Conservation (phyloP, 2,329 filamentous ascomycete genomes). For the Fusarium hostae region DNA sequence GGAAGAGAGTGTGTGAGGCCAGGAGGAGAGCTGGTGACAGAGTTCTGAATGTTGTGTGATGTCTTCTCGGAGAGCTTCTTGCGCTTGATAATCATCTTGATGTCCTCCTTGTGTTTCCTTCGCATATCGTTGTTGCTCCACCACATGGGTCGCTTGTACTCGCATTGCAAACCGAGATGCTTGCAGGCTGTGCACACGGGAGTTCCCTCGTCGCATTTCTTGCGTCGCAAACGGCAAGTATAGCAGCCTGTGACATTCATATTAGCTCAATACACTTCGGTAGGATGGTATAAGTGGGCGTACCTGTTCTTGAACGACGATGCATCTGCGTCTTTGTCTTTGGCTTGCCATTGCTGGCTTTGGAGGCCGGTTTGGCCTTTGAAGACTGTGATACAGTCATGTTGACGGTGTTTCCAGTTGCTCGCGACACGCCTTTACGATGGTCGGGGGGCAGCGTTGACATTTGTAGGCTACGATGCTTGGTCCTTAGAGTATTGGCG, state of each 20-base stretch:
- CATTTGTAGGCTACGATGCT: conserved; percentile 64
- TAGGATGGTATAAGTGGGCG: conserved; percentile 45
- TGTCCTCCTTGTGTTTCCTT: conserved; percentile 87
- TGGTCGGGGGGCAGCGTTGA: conserved; percentile 73
- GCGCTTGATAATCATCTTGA: conserved; percentile 97
- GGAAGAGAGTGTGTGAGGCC: conserved; percentile 84
- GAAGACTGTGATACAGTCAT: conserved; percentile 70
- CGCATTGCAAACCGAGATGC: conserved; percentile 84
- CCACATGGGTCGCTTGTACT: conserved; percentile 97
- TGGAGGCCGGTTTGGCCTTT: conserved; percentile 69
- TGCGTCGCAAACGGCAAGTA: conserved; percentile 73
- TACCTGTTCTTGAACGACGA: conserved; percentile 93
- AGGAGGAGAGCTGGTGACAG: conserved; percentile 73
- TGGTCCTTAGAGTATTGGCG: conserved; percentile 47
- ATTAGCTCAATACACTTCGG: conserved; percentile 10
- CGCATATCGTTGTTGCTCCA: conserved; percentile 94
- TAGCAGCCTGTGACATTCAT: conserved; percentile 66
- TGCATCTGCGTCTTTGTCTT: conserved; percentile 89
- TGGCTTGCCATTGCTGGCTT: conserved; percentile 63
- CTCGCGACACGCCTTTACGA: conserved; percentile 61
- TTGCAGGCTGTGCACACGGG: conserved; percentile 74
- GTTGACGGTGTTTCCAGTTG: conserved; percentile 59
- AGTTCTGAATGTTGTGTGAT: conserved; percentile 65
- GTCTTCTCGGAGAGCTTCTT: conserved; percentile 94
- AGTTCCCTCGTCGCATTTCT: conserved; percentile 75